Evolutionary conservation across 768 basidiomycete genomes (phyloP).

Genomic region (Agaricus blazei): DNA sequence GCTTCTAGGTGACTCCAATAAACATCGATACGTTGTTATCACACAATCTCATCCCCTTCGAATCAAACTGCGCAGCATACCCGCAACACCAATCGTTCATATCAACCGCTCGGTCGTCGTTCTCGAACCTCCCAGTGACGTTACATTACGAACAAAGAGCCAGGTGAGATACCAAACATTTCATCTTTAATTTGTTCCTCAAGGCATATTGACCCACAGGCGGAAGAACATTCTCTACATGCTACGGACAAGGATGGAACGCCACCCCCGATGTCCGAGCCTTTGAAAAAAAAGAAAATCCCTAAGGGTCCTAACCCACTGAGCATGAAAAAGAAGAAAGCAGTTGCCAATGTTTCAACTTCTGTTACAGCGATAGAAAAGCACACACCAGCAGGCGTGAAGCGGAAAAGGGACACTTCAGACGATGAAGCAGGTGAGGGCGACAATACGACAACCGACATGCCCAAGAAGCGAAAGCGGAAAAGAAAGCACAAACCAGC

Average conservation of each 20-base stretch:
- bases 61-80: constrained; percentile 59
- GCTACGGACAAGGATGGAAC: constrained; percentile 48
- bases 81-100: constrained; percentile 87
- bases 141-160: constrained; percentile 67
- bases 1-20: constrained; percentile 67
- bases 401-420: constrained; percentile 19
- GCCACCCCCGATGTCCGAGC: constrained; percentile 26
- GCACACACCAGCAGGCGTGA: constrained; percentile 16
- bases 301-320: constrained; percentile 91
- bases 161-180: constrained; percentile 32
- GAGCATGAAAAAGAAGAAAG: constrained; percentile 78
- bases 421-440: constrained; percentile 13
- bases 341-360: constrained; percentile 28
- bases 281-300: constrained; percentile 58
- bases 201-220: constrained; percentile 30
- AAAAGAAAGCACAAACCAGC: constrained; percentile 14
- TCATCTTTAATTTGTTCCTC: background rate
- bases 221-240: constrained; percentile 56
- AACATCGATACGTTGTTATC: constrained; percentile 89
- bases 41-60: constrained; percentile 78
- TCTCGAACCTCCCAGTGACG: constrained; percentile 82
- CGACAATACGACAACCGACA: background rate
- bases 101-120: constrained; percentile 91
- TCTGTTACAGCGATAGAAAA: constrained; percentile 28
- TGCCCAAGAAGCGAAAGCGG: constrained; percentile 15